phyloP scores from a whole-genome alignment of 2,329 filamentous ascomycete genomes.

The Xylariaceae sp. region DNA sequence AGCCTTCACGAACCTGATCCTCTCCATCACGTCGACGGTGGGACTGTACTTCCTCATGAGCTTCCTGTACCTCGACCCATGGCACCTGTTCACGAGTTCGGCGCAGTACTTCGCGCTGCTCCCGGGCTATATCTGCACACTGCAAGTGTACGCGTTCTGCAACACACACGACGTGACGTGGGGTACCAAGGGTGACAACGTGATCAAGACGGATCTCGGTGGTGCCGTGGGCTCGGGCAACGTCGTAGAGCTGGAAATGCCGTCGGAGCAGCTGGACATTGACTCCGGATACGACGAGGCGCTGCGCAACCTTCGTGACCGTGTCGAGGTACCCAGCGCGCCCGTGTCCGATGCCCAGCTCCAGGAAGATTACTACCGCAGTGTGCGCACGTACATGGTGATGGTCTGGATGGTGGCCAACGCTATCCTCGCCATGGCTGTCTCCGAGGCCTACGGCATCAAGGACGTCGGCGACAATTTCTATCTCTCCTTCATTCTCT shows the following conservation, averaged over 20 bases:
- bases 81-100: slow-evolving; percentile 96
- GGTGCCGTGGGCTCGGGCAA: slow-evolving; percentile 70
- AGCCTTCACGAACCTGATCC: slow-evolving; percentile 89
- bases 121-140: slow-evolving; percentile 89
- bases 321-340: slow-evolving; percentile 69
- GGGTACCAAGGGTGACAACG: slow-evolving; percentile 98
- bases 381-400: slow-evolving; percentile 96
- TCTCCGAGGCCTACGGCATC: slow-evolving; percentile 76
- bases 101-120: slow-evolving; percentile 89
- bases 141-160: slow-evolving; percentile 98
- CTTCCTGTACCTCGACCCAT: slow-evolving; percentile 93
- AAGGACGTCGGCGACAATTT: slow-evolving; percentile 71
- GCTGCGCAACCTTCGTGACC: slow-evolving; percentile 87
- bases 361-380: slow-evolving; percentile 98
- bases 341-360: slow-evolving; percentile 67
- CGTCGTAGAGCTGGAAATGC: slow-evolving; percentile 94
- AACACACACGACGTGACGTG: slow-evolving; percentile 98
- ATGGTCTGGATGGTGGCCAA: slow-evolving; percentile 91
- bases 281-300: slow-evolving; percentile 97
- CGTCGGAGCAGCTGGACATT: slow-evolving; percentile 94
- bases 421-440: slow-evolving; percentile 85
- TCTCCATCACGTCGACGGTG: slow-evolving; percentile 81
- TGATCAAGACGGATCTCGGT: slow-evolving; percentile 86
- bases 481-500: slow-evolving; percentile 90
- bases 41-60: slow-evolving; percentile 96